phyloP scores from a whole-genome alignment of 345 rosid species.

The Eucalyptus globulus region DNA sequence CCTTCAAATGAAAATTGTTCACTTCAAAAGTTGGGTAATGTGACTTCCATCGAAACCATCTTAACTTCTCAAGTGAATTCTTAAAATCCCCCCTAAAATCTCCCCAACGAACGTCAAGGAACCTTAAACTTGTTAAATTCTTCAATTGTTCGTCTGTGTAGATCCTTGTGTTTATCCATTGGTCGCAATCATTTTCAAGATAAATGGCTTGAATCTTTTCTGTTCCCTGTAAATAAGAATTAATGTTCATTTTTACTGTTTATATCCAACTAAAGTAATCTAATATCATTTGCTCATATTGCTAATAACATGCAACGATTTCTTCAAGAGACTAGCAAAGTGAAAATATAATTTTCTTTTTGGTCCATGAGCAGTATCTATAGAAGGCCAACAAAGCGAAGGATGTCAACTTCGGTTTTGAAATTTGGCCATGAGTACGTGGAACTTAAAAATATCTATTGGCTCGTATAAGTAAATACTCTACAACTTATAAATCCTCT shows the following conservation, averaged over 20 bases:
- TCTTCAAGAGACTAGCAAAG: background rate
- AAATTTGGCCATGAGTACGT: background rate
- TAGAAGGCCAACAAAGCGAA: background rate
- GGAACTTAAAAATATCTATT: background rate
- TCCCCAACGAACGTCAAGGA: accelerated
- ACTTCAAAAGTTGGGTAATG: no score
- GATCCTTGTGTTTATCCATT: no score
- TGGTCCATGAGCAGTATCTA: background rate
- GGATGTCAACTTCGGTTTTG: background rate
- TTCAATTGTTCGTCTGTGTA: no score
- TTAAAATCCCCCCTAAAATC: no score
- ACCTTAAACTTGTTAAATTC: no score
- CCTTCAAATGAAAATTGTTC: no score
- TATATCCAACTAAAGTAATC: background rate
- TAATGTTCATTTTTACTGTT: background rate
- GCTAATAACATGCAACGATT: background rate
- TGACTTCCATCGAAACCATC: no score
- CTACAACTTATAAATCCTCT: no score
- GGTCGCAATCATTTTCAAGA: no score
- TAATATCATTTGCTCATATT: background rate
- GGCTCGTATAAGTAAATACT: background rate
- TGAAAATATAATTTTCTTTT: background rate
- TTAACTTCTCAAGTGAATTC: no score
- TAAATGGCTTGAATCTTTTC: background rate
- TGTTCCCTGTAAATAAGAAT: background rate